A percentile compares a stretch with the other conserved stretches of the same genome.
Evolutionary conservation across 2,329 filamentous ascomycete genomes (phyloP).

Genomic region (Cordyceps pruinosa): DNA sequence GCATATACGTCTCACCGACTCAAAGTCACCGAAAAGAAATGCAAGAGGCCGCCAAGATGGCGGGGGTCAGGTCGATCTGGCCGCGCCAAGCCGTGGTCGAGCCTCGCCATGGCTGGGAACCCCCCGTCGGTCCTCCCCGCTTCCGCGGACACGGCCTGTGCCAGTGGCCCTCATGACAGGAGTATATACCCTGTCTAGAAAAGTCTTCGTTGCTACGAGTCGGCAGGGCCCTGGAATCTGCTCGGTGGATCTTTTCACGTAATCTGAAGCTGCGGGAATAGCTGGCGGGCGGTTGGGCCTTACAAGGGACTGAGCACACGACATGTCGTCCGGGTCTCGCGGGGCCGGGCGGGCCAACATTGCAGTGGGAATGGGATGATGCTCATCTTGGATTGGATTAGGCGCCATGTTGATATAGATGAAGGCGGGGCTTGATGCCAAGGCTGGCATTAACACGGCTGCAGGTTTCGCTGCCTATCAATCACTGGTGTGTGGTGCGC

Average conservation of each 20-base stretch:
- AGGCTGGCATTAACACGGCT: not conserved
- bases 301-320: not conserved
- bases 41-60: not conserved
- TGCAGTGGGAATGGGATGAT: not conserved
- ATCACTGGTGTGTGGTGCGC: not conserved
- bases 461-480: not conserved
- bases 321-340: not conserved
- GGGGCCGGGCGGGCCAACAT: not conserved
- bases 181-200: too few species aligned
- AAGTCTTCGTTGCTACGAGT: not conserved
- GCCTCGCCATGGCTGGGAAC: not conserved
- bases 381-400: not conserved
- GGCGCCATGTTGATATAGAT: not conserved
- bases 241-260: not conserved
- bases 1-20: not conserved
- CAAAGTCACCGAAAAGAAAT: not conserved
- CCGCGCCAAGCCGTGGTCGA: not conserved
- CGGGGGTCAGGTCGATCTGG: not conserved
- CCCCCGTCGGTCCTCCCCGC: not conserved
- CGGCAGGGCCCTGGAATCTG: not conserved
- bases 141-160: not conserved
- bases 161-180: too few species aligned
- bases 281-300: not conserved
- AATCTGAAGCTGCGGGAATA: not conserved
- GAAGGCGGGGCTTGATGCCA: not conserved